These are phyloP conservation scores for Phytophthora citricola DNA, from an alignment of 352 stramenopile species.

Conservation along the genomic window DNA sequence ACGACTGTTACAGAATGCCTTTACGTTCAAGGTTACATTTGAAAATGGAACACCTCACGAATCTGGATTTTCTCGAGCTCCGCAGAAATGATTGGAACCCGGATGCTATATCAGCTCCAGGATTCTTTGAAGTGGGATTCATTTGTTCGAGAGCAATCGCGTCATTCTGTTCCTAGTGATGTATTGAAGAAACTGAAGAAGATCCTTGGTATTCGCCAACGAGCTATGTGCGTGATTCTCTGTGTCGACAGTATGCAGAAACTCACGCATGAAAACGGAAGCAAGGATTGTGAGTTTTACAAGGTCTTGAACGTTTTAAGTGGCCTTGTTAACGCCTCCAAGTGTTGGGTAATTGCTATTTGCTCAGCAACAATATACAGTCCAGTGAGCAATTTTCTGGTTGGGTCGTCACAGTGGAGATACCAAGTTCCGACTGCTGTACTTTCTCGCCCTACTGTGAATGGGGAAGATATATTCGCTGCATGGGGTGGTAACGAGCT, in stretches of 20 bases:
- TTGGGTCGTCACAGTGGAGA: constrained; percentile 9
- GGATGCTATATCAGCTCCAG: constrained; percentile 22
- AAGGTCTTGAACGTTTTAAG: constrained; percentile 7
- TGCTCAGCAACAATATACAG: constrained; percentile 19
- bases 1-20: constrained; percentile 21
- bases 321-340: constrained; percentile 28
- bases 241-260: constrained; percentile 20
- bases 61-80: not conserved
- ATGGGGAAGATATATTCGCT: constrained; percentile 11
- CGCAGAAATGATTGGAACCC: constrained; percentile 13
- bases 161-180: constrained; percentile 5
- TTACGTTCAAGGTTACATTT: constrained; percentile 34
- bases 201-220: constrained; percentile 11
- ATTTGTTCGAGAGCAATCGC: constrained; percentile 1
- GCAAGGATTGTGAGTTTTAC: constrained; percentile 17
- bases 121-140: constrained; percentile 5
- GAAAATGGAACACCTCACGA: constrained; percentile 17
- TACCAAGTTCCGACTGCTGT: constrained; percentile 4
- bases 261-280: constrained; percentile 18
- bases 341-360: constrained; percentile 28
- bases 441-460: constrained; percentile 6
- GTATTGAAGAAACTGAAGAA: constrained; percentile 11
- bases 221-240: constrained; percentile 30
- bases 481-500: constrained; percentile 6
- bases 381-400: constrained; percentile 26